A percentile compares a stretch with the other conserved stretches of the same genome.
phyloP scores from a whole-genome alignment of 805 yeast species.

The Candida ulmi region DNA sequence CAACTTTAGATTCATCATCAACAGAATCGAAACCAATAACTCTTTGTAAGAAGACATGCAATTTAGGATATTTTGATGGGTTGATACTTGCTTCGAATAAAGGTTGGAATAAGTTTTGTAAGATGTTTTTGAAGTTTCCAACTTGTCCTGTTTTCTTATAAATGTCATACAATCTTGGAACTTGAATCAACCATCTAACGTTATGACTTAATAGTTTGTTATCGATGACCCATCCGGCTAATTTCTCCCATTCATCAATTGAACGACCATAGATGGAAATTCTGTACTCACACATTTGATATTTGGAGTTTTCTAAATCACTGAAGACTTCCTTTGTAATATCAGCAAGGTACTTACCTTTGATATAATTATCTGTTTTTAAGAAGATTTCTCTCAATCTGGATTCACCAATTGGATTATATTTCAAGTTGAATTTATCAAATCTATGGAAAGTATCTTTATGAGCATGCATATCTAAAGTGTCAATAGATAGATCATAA shows the following conservation, averaged over 20 bases:
- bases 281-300: slow-evolving; percentile 96
- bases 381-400: slow-evolving; percentile 92
- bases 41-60: slow-evolving; percentile 81
- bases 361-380: slow-evolving; percentile 89
- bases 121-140: slow-evolving; percentile 64
- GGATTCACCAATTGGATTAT: slow-evolving; percentile 97
- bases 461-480: slow-evolving; percentile 99
- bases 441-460: slow-evolving; percentile 96
- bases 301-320: slow-evolving; percentile 91
- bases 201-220: slow-evolving; percentile 87
- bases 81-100: slow-evolving; percentile 83
- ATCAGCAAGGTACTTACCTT: slow-evolving; percentile 89
- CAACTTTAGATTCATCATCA: slow-evolving; percentile 94
- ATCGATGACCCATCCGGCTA: slow-evolving; percentile 93
- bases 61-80: slow-evolving; percentile 86
- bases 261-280: slow-evolving; percentile 92
- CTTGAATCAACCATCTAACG: slow-evolving; percentile 95
- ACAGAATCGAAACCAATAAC: slow-evolving; percentile 98
- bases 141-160: slow-evolving; percentile 76
- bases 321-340: slow-evolving; percentile 89
- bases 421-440: slow-evolving; percentile 94
- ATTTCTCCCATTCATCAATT: slow-evolving; percentile 87
- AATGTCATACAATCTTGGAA: slow-evolving; percentile 88
- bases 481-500: slow-evolving; percentile 91
- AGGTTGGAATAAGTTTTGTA: slow-evolving; percentile 78